Percentiles rank a stretch among this genome's conserved stretches.
phyloP scores from a whole-genome alignment of 179 eudicot species.

The Heliamphora pulchella region DNA sequence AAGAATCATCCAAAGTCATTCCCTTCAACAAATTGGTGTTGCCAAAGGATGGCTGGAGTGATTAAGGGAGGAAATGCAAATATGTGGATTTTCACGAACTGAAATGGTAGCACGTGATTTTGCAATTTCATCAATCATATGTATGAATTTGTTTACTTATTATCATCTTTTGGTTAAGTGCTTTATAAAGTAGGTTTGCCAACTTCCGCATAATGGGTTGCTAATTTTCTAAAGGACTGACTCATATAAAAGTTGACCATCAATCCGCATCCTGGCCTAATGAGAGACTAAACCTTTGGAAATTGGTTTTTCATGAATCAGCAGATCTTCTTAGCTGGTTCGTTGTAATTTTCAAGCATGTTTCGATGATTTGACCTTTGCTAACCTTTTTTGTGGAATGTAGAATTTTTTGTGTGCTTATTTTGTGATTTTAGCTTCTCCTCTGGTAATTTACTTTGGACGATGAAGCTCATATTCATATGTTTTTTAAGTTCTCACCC shows the following conservation, averaged over 20 bases:
- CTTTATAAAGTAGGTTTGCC: not conserved
- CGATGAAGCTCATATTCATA: constrained; percentile 1
- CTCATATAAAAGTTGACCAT: not conserved
- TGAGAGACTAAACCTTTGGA: not conserved
- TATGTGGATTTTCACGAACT: not conserved
- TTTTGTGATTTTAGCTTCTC: constrained; percentile 2
- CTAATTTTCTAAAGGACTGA: not conserved
- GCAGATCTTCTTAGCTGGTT: not conserved
- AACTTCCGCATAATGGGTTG: not conserved
- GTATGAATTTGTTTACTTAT: not conserved
- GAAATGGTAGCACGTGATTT: not conserved
- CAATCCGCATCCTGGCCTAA: not conserved
- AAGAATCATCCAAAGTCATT: not conserved
- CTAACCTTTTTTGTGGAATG: constrained; percentile 1
- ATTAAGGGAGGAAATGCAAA: not conserved
- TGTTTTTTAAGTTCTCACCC: not conserved
- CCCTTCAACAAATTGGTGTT: not conserved
- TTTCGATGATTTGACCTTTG: not conserved
- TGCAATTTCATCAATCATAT: not conserved
- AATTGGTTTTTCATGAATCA: not conserved
- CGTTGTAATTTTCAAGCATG: not conserved
- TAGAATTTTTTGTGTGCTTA: not conserved
- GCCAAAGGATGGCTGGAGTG: not conserved
- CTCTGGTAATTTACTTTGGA: not conserved
- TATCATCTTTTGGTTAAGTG: not conserved